These are phyloP conservation scores for Fraxinus quadrangulata DNA, from an alignment of 257 asterid species.

Conservation along the genomic window DNA sequence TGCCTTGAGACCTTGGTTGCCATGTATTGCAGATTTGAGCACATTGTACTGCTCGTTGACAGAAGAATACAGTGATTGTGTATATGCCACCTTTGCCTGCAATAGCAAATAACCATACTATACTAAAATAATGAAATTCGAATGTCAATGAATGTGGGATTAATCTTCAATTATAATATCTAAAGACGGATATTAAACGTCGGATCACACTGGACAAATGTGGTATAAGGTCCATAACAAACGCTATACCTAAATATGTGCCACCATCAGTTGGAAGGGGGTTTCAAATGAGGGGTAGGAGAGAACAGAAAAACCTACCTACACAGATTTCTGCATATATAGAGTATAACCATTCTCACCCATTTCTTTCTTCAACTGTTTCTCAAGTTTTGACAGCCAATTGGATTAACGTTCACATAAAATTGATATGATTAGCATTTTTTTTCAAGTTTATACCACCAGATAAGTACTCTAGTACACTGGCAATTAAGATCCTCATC, in stretches of 20 bases:
- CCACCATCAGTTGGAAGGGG: background rate
- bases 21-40: constrained; percentile 74
- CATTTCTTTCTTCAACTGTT: background rate
- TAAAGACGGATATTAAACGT: background rate
- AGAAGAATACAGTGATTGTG: constrained; percentile 55
- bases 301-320: background rate
- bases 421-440: background rate
- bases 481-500: background rate
- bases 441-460: background rate
- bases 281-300: background rate
- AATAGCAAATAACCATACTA: constrained; percentile 13
- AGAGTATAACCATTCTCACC: background rate
- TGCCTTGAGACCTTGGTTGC: constrained; percentile 70
- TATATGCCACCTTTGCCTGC: constrained; percentile 70
- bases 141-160: background rate
- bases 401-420: background rate
- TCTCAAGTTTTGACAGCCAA: background rate
- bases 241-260: background rate
- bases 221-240: background rate
- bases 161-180: constrained; percentile 18
- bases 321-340: background rate
- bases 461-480: background rate
- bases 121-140: background rate
- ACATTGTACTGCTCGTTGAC: constrained; percentile 67
- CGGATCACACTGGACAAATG: background rate